Evolutionary conservation across 176 grass and related monocot species (phyloP), one percentile per base, ranked within the genome.

Genomic region (Carex littledalei): DNA sequence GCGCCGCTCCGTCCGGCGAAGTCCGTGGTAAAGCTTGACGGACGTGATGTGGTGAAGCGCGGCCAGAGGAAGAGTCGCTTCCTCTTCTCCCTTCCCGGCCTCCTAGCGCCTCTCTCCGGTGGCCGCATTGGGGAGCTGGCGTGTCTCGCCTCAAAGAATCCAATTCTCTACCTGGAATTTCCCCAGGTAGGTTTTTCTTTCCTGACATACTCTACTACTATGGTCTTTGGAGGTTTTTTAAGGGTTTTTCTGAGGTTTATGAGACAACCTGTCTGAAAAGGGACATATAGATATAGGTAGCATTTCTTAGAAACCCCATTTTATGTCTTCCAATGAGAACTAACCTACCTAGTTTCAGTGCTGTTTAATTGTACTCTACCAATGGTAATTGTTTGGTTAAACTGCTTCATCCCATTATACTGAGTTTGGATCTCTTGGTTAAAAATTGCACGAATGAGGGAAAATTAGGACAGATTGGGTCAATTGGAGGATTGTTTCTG

Each of bases 31-130:
- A 89, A 86, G 63, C 88, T 98, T 79, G 88, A 94, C 80, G 95
- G 95, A 20, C 89, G 95, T 29, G 95, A 98, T 88, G 35, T 98
- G 70, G 86, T 94, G 60, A 92, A 94, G 26, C 88, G 95, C 3
- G 95, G 95, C 41, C 93, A 94, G 86, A 89, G 93, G 53, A 90
- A 84, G 88, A 91, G 91, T 75, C 89, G 95, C 47, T 98, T 93
- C 84, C 91, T 95, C 59, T 98, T 98, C 91, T 94, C 95, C 80
- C 84, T 98, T 68, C 95, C 95, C 1, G 91, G 95, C 57, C 91
- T 94, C 79, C 89, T 98, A 22, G 93, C 95, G 14, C 93, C 95
- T 2, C 65, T 84, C 22, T 80, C 92, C 61, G 89, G 87, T 26
- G 93, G 91, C 15, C 85, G 92, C 49, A 37, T 98, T 26, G 95